Percentiles rank a stretch among this genome's conserved stretches.
phyloP scores from a whole-genome alignment of 2,329 filamentous ascomycete genomes.

The Phyllachora maydis region DNA sequence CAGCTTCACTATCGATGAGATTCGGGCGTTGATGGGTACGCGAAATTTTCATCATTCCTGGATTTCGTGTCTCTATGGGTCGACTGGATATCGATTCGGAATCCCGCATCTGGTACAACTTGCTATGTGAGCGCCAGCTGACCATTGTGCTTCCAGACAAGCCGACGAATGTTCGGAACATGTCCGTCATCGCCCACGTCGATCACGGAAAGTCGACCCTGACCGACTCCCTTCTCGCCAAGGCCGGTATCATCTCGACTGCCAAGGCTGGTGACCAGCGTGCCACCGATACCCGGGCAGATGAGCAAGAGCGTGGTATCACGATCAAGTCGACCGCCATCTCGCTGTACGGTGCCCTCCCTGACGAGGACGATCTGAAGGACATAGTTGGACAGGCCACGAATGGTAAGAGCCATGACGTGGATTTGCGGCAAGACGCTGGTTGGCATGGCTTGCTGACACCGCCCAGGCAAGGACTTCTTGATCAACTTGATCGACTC shows the following conservation, averaged over 20 bases:
- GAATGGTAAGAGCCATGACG: no score
- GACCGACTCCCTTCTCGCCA: constrained; percentile 97
- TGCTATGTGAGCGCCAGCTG: background rate
- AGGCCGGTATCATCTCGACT: constrained; percentile 97
- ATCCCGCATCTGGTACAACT: no score
- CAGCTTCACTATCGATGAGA: constrained; percentile 98
- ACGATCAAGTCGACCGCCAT: constrained; percentile 99
- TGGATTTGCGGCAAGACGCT: no score
- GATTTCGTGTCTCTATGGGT: no score
- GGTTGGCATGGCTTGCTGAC: constrained; percentile 3
- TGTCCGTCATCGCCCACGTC: constrained; percentile 99
- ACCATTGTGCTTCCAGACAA: constrained; percentile 37
- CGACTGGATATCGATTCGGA: no score
- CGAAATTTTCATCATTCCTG: background rate
- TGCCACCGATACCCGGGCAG: constrained; percentile 89
- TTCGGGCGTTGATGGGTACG: constrained; percentile 52
- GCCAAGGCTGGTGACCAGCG: constrained; percentile 91
- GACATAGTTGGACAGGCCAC: constrained; percentile 46
- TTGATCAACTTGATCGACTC: constrained; percentile 99
- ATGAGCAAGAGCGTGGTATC: constrained; percentile 99
- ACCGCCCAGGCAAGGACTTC: constrained; percentile 63
- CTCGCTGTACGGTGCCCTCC: constrained; percentile 80
- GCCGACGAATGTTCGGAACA: constrained; percentile 64
- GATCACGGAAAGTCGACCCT: constrained; percentile 99
- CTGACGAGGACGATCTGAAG: constrained; percentile 72